Base-by-base conservation (phyloP, 495 filamentous ascomycete species). In the Chaetomium cochliodes region DNA sequence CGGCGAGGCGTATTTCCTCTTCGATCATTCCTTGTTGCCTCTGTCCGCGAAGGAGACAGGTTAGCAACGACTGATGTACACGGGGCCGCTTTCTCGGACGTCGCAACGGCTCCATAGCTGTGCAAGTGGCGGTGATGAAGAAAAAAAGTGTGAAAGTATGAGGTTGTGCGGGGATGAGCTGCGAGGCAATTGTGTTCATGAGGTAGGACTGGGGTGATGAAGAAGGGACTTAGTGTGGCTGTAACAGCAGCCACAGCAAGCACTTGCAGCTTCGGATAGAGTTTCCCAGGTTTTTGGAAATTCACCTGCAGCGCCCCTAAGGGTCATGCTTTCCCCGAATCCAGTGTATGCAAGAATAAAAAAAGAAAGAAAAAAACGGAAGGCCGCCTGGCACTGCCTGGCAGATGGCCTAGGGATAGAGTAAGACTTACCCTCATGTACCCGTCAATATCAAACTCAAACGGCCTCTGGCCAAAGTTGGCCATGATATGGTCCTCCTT, bases 401-500 rank as follows among this genome's bases (percentile, higher is more conserved):
- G 20, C 0, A 20, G 1, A 44, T 3, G 11, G 44, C 16, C n/a
- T 3, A 47, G 44, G 15, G 44, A 7, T 47, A n/a, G 26, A 47
- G 22, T 13, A 4, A 4, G 23, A 69, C 69, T 28, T 83, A 92
- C 92, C 81, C 85, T 82, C 74, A 98, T 87, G 81, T 94, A 87
- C 57, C 82, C 81, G 74, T 98, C 92, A 65, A 99, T 98, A 74
- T 97, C 91, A 77, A 90, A 99, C 55, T 91, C 82, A 73, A 99
- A 99, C 23, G 89, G 87, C 63, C 81, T 83, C 74, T 96, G 91
- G 46, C 94, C 94, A 81, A 99, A 97, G 75, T 99, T 99, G 54
- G 87, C 90, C 58, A 84, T 82, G 67, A 99, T 76, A 71, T 93
- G 87, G 64, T 97, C 92, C 47, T 87, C 86, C 0, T 88, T 83